Evolutionary conservation across 2,329 filamentous ascomycete genomes (phyloP).

Genomic region (Colletotrichum lupini): DNA sequence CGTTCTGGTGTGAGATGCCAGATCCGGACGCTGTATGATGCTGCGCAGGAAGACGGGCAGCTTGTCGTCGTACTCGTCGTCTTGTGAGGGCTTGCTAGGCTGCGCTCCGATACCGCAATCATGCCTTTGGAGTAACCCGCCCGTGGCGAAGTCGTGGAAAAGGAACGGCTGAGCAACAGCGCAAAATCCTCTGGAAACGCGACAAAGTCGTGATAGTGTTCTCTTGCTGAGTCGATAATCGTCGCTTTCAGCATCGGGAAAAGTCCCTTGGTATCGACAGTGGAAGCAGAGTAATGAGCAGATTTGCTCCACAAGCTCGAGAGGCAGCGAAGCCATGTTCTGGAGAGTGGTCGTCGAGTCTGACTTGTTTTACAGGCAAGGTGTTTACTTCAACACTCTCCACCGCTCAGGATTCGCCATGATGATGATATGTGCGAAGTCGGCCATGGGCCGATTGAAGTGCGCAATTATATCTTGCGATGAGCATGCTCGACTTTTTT

Average conservation of each 20-base stretch:
- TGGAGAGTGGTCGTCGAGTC: not conserved
- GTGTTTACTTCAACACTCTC: no score
- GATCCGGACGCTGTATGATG: slow-evolving; percentile 8
- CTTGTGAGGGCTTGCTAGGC: not conserved
- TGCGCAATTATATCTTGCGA: not conserved
- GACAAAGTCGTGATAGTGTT: slow-evolving; percentile 5
- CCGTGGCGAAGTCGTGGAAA: slow-evolving; percentile 16
- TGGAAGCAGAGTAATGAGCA: slow-evolving; percentile 18
- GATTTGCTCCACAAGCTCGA: slow-evolving; percentile 24
- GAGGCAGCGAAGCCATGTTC: slow-evolving; percentile 18
- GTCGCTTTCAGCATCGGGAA: not conserved
- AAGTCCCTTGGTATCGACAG: not conserved
- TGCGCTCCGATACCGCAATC: not conserved
- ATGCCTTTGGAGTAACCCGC: not conserved
- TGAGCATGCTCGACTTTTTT: not conserved
- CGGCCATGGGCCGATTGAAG: not conserved
- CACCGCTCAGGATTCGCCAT: not conserved
- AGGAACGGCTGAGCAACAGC: slow-evolving; percentile 27
- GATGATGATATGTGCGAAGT: not conserved
- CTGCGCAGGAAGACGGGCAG: slow-evolving; percentile 8
- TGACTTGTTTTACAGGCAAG: not conserved
- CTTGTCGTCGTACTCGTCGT: not conserved
- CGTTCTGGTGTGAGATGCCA: not conserved
- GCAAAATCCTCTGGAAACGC: slow-evolving; percentile 16
- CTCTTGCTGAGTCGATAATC: not conserved